Percentiles rank a stretch among this genome's conserved stretches.
Conservation (phyloP, 2,329 filamentous ascomycete genomes). For the Botrytis tulipae region DNA sequence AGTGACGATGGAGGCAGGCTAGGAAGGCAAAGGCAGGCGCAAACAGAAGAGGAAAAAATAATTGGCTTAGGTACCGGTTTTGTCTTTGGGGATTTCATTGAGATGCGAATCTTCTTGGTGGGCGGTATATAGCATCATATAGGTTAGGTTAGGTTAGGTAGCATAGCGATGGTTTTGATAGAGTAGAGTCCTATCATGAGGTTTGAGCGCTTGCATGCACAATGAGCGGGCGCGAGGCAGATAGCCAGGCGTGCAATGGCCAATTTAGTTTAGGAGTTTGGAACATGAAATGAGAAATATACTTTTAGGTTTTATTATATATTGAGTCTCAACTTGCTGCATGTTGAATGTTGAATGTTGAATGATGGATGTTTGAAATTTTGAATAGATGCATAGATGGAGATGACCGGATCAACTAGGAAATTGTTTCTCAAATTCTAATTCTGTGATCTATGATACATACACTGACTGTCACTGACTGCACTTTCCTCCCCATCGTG, state of each 20-base stretch:
- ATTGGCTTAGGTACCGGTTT: not conserved
- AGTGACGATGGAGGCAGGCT: not conserved
- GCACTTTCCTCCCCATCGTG: not conserved
- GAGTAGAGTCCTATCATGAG: not conserved
- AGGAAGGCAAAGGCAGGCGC: not conserved
- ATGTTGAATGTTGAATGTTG: not conserved
- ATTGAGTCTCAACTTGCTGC: not conserved
- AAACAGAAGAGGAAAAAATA: not conserved
- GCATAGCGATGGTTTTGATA: not conserved
- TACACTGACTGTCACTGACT: not conserved
- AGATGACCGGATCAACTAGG: not conserved
- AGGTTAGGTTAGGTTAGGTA: slow-evolving; percentile 5
- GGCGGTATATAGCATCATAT: not conserved
- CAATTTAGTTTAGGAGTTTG: not conserved
- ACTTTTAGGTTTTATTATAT: not conserved
- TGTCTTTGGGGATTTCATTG: not conserved
- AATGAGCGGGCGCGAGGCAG: not conserved
- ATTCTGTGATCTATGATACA: not conserved
- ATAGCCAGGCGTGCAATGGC: not conserved
- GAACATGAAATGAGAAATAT: not conserved
- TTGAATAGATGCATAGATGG: not conserved
- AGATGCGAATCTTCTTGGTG: no score
- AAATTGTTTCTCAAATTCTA: not conserved
- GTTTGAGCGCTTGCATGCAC: not conserved
- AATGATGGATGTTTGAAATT: not conserved